Evolutionary conservation across 1,284 basidiomycete genomes (phyloP), one percentile per base, ranked within the genome.

Genomic region (Trichosporon sp.): DNA sequence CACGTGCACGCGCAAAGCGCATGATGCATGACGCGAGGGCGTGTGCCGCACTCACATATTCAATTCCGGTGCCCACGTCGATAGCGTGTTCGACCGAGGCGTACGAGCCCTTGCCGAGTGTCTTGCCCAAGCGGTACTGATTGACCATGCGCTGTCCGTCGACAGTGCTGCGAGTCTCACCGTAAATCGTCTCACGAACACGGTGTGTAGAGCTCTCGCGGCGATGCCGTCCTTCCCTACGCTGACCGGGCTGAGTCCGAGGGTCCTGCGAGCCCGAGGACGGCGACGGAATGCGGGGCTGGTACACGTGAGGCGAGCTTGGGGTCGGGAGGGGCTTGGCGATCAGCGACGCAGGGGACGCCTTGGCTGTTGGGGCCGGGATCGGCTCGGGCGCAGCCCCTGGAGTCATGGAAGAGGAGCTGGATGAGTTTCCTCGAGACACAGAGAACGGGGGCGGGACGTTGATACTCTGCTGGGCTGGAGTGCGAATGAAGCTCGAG

Each of bases 21-120:
- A 31, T 25, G 21, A 11, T 4, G 23, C 54, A 5, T 8, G 60
- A 33, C 5, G 29, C 13, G 52, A 52, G 23, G 21, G 27, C 34
- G 8, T 21, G 13, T 16, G 3, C 6, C n/a, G n/a, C 25, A 74
- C 78, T 67, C 58, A 80, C 80, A 62, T 79, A 81, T 71, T 77
- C 73, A 10, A 63, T 44, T 2, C 79, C 80, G n/a, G 78, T 77
- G 7, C 74, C 75, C 8, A 78, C 74, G 65, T 81, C 78, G 5
- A 80, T 70, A 3, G 69, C 80, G 19, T 79, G 70, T 57, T 79
- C 76, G 11, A 81, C 80, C 9, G 72, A 76, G 0, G 79, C 80
- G 61, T 78, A 81, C 3, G 78, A 79, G 6, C 80, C 80, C 61
- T 74, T 74, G 1, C 80, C 80, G n/a, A 81, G 58, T 52, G 71